phyloP scores from a whole-genome alignment of 208 protist genomes.

The Leishmania tarentolae region DNA sequence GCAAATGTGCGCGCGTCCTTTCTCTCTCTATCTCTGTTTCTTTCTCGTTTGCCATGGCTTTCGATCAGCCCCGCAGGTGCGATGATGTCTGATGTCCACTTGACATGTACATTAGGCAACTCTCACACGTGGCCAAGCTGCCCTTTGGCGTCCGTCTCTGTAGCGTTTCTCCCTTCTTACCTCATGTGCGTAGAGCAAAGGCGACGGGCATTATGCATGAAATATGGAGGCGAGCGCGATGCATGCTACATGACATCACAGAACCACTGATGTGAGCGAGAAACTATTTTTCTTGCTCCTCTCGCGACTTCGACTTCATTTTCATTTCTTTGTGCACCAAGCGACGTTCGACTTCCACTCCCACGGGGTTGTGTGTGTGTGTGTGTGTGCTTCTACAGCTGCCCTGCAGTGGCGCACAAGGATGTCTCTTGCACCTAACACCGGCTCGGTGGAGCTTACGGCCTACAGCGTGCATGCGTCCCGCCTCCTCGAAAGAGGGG shows the following conservation, averaged over 20 bases:
- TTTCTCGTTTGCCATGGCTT: background rate
- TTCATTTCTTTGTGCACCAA: background rate
- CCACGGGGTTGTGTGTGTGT: background rate
- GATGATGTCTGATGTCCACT: background rate
- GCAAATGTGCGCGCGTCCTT: background rate
- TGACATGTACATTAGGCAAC: background rate
- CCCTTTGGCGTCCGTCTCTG: background rate
- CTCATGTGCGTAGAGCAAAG: background rate
- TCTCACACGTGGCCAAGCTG: background rate
- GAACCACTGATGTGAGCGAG: background rate
- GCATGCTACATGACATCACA: background rate
- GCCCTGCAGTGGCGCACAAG: background rate
- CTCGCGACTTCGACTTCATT: background rate
- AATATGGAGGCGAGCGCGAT: background rate
- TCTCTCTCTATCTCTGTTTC: background rate
- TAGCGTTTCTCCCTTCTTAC: background rate
- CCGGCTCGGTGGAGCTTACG: constrained; percentile 71
- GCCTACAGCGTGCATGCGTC: constrained; percentile 61
- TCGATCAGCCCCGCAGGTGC: background rate
- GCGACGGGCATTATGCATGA: background rate
- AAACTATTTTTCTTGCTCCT: too few relatives aligned
- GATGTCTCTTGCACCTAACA: constrained; percentile 84
- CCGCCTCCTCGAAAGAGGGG: constrained; percentile 39
- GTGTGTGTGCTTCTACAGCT: background rate
- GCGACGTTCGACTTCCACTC: background rate